Evolutionary conservation across 495 filamentous ascomycete species (phyloP).

Genomic region (Penicillium simplicissimum): DNA sequence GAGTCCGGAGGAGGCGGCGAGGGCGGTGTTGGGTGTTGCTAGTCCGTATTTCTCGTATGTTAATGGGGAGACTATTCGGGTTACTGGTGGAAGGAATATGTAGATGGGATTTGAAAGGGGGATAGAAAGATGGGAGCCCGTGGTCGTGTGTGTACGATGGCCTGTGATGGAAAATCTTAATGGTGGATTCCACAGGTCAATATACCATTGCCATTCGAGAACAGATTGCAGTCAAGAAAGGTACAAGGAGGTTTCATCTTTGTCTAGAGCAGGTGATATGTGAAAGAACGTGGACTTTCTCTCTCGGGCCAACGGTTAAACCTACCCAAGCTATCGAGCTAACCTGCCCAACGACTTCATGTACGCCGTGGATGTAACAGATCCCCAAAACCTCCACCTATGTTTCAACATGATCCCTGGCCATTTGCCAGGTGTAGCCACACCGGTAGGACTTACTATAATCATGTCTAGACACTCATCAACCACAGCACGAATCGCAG

Average conservation of each 20-base stretch:
- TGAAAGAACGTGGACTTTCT: background rate
- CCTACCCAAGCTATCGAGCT: background rate
- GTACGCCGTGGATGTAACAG: background rate
- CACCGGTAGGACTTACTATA: background rate
- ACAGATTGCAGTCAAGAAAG: background rate
- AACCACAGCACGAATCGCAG: background rate
- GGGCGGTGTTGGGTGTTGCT: constrained; percentile 74
- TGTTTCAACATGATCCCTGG: background rate
- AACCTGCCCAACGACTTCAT: background rate
- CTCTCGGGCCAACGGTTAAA: background rate
- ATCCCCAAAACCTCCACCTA: background rate
- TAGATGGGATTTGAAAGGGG: constrained; percentile 32
- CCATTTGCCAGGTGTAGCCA: background rate
- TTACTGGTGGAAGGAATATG: constrained; percentile 83
- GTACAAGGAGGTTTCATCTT: background rate
- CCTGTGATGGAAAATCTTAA: background rate
- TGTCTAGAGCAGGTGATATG: background rate
- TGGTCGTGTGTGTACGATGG: background rate
- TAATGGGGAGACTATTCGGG: constrained; percentile 78
- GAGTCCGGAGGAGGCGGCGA: constrained; percentile 75
- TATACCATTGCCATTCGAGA: background rate
- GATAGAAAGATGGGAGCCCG: background rate
- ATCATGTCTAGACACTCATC: background rate
- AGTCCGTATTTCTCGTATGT: constrained; percentile 82
- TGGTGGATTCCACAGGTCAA: background rate